Evolutionary conservation across 148 eudicot species (phyloP), one percentile per base, ranked within the genome.

Genomic region (Cornus florida): DNA sequence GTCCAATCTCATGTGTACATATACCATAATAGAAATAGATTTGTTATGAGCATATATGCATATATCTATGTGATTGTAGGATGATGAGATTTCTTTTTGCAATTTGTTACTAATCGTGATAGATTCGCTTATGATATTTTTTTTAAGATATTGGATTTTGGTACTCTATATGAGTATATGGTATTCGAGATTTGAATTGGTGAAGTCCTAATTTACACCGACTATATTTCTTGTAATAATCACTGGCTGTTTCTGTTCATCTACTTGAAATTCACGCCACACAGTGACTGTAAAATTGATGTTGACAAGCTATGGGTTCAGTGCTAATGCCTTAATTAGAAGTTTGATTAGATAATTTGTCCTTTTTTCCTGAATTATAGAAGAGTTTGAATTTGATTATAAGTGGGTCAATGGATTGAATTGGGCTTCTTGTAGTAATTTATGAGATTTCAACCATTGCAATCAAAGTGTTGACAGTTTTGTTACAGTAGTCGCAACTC

Each of bases 131-230:
- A 43, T 66, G 48, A 23, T 46, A 12, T 67, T 7, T 1, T 0
- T 57, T 17, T 62, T 62, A 6, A 1, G 23, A 10, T 57, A 1
- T 19, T 57, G 6, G 67, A 74, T 19, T 59, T 57, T 46, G 1
- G 2, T 24, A 9, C 33, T 62, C 24, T 43, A 14, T 31, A 8
- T 22, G 38, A 38, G 17, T 43, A 14, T 31, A 8, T 22, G 38
- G 59, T 13, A 66, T 33, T 64, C 31, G 59, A 46, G 71, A 62
- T 35, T 43, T 76, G 79, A 46, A 24, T 48, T 76, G 64, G 33
- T 20, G 9, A 17, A 7, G 10, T 41, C 2, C n/a, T 67, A 31
- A 28, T 23, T 64, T 24, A 10, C 32, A 24, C 7, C n/a, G 60
- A 22, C 57, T 12, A 39, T 12, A 6, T 17, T 76, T 60, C 57